Conservation (phyloP, 441 rosid genomes). For the Erodium texanum region DNA sequence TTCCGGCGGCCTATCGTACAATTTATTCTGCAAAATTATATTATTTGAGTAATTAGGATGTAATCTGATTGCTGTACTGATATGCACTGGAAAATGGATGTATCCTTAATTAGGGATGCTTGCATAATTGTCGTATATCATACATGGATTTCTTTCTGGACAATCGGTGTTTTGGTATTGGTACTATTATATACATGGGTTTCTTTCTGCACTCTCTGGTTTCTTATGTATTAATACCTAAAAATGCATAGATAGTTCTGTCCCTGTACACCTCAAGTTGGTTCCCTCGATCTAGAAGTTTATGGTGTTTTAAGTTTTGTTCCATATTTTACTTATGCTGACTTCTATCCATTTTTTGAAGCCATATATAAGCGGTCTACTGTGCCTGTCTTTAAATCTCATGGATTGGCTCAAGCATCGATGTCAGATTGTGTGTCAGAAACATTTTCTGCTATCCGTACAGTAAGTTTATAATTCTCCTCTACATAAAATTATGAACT, state of each 20-base stretch:
- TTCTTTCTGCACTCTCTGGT: neutral
- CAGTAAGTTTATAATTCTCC: constrained; percentile 42
- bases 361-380: constrained; percentile 85
- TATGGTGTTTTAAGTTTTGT: constrained; percentile 5
- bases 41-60: neutral
- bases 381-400: constrained; percentile 67
- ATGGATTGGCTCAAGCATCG: constrained; percentile 81
- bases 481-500: neutral
- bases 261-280: constrained; percentile 10
- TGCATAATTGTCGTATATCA: neutral
- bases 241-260: constrained; percentile 7
- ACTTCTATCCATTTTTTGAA: constrained; percentile 27
- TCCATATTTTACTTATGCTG: constrained; percentile 21
- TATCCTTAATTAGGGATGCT: neutral
- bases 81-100: neutral
- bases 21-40: neutral
- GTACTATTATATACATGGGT: neutral
- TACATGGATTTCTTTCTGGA: constrained; percentile 1
- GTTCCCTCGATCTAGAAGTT: constrained; percentile 9
- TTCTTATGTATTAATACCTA: neutral
- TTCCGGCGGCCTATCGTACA: neutral
- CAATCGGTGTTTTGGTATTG: neutral
- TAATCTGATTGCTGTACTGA: neutral
- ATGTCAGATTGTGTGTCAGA: constrained; percentile 86
- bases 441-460: constrained; percentile 90